Base-by-base conservation (phyloP, 163 green algal species). In the Scenedesmus sp. region DNA sequence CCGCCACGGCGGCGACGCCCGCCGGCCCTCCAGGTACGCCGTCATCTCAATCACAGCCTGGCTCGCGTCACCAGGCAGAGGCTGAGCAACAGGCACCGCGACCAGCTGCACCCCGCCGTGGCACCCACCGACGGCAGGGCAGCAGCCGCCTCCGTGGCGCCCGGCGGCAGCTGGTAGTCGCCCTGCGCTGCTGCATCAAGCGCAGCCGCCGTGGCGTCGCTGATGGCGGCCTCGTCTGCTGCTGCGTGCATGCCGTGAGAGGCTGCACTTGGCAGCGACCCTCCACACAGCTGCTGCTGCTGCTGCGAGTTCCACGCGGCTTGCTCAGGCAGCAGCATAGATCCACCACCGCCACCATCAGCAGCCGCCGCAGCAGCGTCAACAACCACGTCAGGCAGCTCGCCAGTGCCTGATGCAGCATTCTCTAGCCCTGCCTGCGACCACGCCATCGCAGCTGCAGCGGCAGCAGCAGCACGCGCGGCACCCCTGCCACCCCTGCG, bases 41-140 rank as follows among this genome's bases (percentile, higher is more conserved):
- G 42, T 61, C 87, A 91, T 91, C 59, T 86, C 87, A 7, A 86
- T 49, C 40, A 91, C 87, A 26, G 87, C 87, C 43, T 76, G 76
- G 33, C 79, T 91, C 13, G 44, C 56, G 35, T 87, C 87, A n/a
- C 78, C 87, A n/a, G 78, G 76, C 40, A 91, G 56, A n/a, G 40
- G 42, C 26, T n/a, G 24, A 35, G 51, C 56, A 4, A 33, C 72
- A 26, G 72, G 73, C 44, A 85, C 49, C 5, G 35, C 42, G 5
- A 85, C 70, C 35, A 85, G 86, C 72, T 65, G 35, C 26, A n/a
- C 42, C 5, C 79, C 22, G 24, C 42, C 26, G 7, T 20, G 4
- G 79, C 79, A 24, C 22, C 40, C 18, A 59, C 42, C 42, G 79
- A 40, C 24, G 79, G 43, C 79, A 49, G 37, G 40, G 56, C 42